These are phyloP conservation scores for Mrakia frigida DNA, from an alignment of 768 basidiomycete species.

Conservation along the genomic window DNA sequence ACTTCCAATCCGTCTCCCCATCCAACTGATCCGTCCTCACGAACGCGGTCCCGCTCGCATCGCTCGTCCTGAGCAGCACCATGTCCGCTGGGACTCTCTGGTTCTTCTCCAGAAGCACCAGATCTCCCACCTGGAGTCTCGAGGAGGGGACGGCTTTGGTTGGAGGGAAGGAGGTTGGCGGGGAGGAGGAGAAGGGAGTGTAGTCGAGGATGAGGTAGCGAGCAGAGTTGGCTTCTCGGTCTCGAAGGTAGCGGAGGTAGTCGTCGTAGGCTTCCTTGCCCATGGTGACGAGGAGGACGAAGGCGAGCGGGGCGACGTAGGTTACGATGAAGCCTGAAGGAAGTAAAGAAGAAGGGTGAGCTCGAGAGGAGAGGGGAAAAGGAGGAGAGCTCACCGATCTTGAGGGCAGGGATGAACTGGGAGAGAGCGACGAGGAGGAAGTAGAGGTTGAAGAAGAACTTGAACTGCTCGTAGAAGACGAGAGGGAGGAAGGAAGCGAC, in stretches of 20 bases:
- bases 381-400: slow-evolving; percentile 64
- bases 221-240: slow-evolving; percentile 90
- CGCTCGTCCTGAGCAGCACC: slow-evolving; percentile 74
- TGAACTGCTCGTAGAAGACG: slow-evolving; percentile 98
- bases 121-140: slow-evolving; percentile 80
- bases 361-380: not conserved
- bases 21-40: slow-evolving; percentile 97
- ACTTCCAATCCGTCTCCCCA: slow-evolving; percentile 98
- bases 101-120: slow-evolving; percentile 90
- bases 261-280: slow-evolving; percentile 99
- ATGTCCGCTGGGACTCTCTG: slow-evolving; percentile 94
- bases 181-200: slow-evolving; percentile 40
- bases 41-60: slow-evolving; percentile 82
- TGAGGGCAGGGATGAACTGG: slow-evolving; percentile 91
- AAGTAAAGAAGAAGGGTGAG: not conserved
- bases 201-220: slow-evolving; percentile 63
- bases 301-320: slow-evolving; percentile 91
- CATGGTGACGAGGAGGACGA: slow-evolving; percentile 91
- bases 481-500: slow-evolving; percentile 92
- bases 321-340: slow-evolving; percentile 86
- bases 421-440: slow-evolving; percentile 94
- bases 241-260: slow-evolving; percentile 86
- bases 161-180: slow-evolving; percentile 40
- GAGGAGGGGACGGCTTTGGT: slow-evolving; percentile 80
- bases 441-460: slow-evolving; percentile 99